Evolutionary conservation across 306 rosid genomes (phyloP), one percentile per base, ranked within the genome.

Genomic region (Prunus mume): DNA sequence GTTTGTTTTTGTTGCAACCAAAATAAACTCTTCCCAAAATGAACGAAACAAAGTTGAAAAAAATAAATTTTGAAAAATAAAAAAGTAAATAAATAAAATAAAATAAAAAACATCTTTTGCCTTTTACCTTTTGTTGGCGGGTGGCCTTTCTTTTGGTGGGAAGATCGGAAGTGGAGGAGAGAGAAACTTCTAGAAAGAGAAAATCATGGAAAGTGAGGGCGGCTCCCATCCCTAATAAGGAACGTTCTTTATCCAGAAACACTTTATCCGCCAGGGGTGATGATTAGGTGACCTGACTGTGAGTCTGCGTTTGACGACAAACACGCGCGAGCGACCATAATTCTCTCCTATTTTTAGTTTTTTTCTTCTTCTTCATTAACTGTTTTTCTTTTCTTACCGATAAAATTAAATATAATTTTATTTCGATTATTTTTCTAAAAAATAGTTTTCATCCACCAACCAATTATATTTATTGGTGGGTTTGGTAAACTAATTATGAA

Each of bases 1-100:
- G 85, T 84, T 84, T 74, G 85, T 71, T 82, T 32, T 38, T 56
- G 76, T 56, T 34, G 12, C 65, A n/a, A 18, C 73, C 73, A 69
- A 25, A 49, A 47, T 69, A 25, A 15, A 69, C 41, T 60, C 12
- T 47, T 47, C 4, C 52, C 52, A 47, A 47, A 47, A 10, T 47
- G 52, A 47, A 47, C 52, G 14, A 47, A 12, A 47, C 3, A 47
- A 13, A 56, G 22, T 56, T n/a, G 3, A 20, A 56, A 56, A n/a
- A 56, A n/a, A n/a, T 6, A 9, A 9, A 49, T 34, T 6, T 34
- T 34, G 43, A 28, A 70, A 51, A 28, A 9, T 10, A 10, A 6
- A 24, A 28, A 52, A 19, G 2, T 4, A 4, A 9, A 1, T 5
- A 5, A 6, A 27, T 2, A 27, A 27, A 27, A 27, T 27, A 28